phyloP scores from a whole-genome alignment of 768 basidiomycete genomes.

The Rhodotorula taiwanensis region DNA sequence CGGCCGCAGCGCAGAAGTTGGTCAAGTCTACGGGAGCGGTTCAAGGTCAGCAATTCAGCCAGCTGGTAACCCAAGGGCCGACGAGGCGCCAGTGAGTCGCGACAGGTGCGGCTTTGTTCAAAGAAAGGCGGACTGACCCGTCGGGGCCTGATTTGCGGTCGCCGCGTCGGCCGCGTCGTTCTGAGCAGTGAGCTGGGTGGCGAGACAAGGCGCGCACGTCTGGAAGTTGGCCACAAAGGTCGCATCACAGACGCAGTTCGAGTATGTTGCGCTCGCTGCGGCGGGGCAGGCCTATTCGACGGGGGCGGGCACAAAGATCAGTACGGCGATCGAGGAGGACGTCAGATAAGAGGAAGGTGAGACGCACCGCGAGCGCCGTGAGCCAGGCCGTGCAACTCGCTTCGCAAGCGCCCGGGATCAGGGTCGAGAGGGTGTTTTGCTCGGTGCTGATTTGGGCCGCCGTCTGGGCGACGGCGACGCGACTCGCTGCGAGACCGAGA shows the following conservation, averaged over 20 bases:
- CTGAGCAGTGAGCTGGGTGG: background rate
- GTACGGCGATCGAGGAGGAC: background rate
- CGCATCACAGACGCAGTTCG: conserved; percentile 16
- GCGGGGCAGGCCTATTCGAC: too few species aligned
- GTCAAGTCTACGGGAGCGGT: conserved; percentile 18
- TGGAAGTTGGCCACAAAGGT: conserved; percentile 6
- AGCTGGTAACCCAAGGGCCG: background rate
- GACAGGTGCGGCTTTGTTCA: too few species aligned
- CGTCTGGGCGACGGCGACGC: conserved; percentile 5
- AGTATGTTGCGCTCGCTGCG: background rate
- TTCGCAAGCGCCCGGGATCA: conserved; percentile 8
- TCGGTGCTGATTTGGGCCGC: background rate
- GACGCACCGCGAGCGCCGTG: background rate
- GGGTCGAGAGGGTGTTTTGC: conserved; percentile 6
- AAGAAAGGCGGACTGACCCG: conserved; percentile 1
- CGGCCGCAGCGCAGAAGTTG: conserved; percentile 7
- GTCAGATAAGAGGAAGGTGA: too few species aligned
- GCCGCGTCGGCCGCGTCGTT: conserved; percentile 5
- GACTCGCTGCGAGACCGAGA: too few species aligned
- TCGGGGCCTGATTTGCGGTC: background rate
- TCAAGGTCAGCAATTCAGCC: background rate
- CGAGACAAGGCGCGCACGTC: conserved; percentile 23
- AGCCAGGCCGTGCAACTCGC: conserved; percentile 5
- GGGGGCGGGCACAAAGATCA: too few species aligned
- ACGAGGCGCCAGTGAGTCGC: too few species aligned